phyloP scores from a whole-genome alignment of 148 eudicot species.

The Chenopodium suecicum region DNA sequence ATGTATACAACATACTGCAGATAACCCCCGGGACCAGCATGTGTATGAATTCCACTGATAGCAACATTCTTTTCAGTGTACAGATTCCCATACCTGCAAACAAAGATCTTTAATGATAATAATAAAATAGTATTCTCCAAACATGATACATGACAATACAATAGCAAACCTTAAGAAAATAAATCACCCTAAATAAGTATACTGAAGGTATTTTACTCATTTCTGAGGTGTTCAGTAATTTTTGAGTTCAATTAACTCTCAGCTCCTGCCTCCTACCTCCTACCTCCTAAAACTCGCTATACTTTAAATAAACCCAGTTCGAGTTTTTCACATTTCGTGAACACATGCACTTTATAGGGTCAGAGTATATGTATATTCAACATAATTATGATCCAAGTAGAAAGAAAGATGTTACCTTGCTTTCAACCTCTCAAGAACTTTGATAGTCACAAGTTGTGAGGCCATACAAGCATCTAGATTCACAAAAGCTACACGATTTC shows the following conservation, averaged over 20 bases:
- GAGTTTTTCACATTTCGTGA: background rate
- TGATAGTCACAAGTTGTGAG: conserved; percentile 85
- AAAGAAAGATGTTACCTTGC: conserved; percentile 51
- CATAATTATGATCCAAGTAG: background rate
- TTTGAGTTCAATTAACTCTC: background rate
- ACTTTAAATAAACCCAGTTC: background rate
- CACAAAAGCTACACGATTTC: conserved; percentile 70
- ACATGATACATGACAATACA: background rate
- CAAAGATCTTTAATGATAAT: conserved; percentile 11
- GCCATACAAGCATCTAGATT: conserved; percentile 99
- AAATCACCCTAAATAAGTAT: background rate
- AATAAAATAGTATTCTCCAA: background rate
- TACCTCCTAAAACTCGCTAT: background rate
- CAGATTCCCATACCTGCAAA: conserved; percentile 79
- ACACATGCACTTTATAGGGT: background rate
- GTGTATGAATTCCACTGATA: conserved; percentile 95
- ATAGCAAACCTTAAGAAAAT: conserved; percentile 3
- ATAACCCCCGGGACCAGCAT: conserved; percentile 98
- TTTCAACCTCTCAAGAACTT: conserved; percentile 88
- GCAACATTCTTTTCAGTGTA: conserved; percentile 92
- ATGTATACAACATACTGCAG: conserved; percentile 90
- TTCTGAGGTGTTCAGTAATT: background rate
- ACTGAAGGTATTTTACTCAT: background rate
- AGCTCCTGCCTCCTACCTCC: background rate
- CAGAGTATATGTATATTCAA: background rate